phyloP scores from a whole-genome alignment of 208 protist species.

The Acanthamoeba sp. region DNA sequence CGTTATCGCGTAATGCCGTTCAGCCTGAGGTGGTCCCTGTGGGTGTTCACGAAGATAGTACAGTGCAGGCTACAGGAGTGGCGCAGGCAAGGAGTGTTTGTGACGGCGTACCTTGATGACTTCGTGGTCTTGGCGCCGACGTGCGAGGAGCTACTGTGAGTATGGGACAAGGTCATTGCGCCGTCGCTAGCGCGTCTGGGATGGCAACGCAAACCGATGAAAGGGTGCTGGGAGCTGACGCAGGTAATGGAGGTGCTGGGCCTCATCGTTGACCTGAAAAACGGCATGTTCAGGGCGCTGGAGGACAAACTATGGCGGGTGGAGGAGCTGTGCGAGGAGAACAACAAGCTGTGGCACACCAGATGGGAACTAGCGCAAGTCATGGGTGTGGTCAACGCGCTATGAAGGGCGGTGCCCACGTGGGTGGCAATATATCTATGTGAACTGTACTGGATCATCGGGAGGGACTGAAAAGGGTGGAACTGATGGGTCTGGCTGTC shows the following conservation, averaged over 20 bases:
- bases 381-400: too few species aligned
- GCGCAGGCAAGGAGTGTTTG: background rate
- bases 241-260: background rate
- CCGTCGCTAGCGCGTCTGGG: background rate
- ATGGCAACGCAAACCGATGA: background rate
- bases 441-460: too few species aligned
- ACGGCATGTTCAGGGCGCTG: too few species aligned
- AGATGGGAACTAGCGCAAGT: too few species aligned
- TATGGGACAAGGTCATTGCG: background rate
- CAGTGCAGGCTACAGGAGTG: background rate
- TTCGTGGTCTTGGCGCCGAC: background rate
- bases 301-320: too few species aligned
- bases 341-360: too few species aligned
- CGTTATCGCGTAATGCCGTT: background rate
- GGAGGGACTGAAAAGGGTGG: too few species aligned
- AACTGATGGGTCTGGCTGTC: too few species aligned
- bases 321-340: too few species aligned
- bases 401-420: too few species aligned
- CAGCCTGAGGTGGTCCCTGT: background rate
- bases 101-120: background rate
- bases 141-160: background rate
- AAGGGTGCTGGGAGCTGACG: background rate
- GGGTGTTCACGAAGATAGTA: constrained; percentile 11
- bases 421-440: too few species aligned
- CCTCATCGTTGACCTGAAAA: background rate